Evolutionary conservation across 352 stramenopile species (phyloP).

Genomic region (Elongisporangium senticosum): DNA sequence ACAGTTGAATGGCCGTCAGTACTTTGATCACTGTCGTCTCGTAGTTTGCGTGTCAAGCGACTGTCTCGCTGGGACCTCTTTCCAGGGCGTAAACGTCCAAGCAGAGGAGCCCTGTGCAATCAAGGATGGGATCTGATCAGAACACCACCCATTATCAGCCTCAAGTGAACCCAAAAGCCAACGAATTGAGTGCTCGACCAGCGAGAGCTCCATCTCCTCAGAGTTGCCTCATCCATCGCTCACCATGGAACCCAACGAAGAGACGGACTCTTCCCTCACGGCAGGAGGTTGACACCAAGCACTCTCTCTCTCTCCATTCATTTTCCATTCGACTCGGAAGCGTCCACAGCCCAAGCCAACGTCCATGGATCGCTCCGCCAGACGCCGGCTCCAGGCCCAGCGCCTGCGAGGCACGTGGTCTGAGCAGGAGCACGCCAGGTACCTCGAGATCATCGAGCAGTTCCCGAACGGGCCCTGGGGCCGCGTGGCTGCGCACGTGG

Average conservation of each 20-base stretch:
- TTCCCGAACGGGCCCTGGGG: conserved; percentile 54
- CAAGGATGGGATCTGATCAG: neutral
- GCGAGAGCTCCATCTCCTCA: neutral
- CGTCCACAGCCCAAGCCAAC: neutral
- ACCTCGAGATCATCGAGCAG: conserved; percentile 42
- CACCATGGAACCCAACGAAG: neutral
- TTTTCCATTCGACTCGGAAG: neutral
- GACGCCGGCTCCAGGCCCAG: neutral
- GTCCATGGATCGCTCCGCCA: neutral
- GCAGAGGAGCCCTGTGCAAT: neutral
- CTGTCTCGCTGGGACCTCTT: too few species aligned
- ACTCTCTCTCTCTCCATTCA: neutral
- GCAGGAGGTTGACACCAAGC: too few species aligned
- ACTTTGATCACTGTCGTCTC: too few species aligned
- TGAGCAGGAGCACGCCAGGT: conserved; percentile 53
- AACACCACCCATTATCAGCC: neutral
- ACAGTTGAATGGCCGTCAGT: too few species aligned
- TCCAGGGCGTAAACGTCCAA: too few species aligned
- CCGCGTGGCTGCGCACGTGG: conserved; percentile 36
- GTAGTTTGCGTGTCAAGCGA: too few species aligned
- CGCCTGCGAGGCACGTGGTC: conserved; percentile 22
- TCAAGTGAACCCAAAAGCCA: neutral
- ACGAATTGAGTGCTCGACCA: neutral
- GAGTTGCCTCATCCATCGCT: neutral
- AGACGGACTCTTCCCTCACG: neutral